Percentiles rank a stretch among this genome's conserved stretches.
phyloP scores from a whole-genome alignment of 345 rosid species.

The Pugionium cornutum region DNA sequence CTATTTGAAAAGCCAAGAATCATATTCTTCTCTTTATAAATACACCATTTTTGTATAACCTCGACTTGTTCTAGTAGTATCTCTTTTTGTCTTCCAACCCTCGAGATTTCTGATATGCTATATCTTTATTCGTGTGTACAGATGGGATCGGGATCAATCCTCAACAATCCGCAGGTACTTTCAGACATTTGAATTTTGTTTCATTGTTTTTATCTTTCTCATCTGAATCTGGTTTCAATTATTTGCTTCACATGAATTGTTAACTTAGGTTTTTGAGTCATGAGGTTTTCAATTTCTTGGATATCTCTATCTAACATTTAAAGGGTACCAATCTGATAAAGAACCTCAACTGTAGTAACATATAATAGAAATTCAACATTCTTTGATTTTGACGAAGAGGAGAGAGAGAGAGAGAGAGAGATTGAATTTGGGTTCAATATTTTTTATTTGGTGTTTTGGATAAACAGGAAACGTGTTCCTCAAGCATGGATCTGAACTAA shows the following conservation, averaged over 20 bases:
- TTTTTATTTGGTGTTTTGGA: neutral
- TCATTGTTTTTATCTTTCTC: neutral
- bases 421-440: no score
- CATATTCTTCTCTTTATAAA: no score
- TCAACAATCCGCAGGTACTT: conserved; percentile 92
- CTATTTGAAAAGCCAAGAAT: no score
- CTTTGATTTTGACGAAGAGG: no score
- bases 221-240: no score
- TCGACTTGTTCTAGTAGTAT: neutral
- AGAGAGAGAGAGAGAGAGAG: no score
- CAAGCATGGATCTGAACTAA: conserved; percentile 89
- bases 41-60: no score
- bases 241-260: neutral
- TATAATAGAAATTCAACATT: no score
- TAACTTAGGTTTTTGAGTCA: neutral
- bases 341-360: no score
- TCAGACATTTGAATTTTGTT: neutral
- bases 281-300: neutral
- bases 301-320: no score
- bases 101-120: conserved; percentile 5
- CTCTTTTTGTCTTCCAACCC: neutral
- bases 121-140: conserved; percentile 37
- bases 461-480: conserved; percentile 83
- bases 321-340: no score
- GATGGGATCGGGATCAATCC: conserved; percentile 99